Base-by-base conservation (phyloP, 352 stramenopile genomes). In the Pythium diclinum region DNA sequence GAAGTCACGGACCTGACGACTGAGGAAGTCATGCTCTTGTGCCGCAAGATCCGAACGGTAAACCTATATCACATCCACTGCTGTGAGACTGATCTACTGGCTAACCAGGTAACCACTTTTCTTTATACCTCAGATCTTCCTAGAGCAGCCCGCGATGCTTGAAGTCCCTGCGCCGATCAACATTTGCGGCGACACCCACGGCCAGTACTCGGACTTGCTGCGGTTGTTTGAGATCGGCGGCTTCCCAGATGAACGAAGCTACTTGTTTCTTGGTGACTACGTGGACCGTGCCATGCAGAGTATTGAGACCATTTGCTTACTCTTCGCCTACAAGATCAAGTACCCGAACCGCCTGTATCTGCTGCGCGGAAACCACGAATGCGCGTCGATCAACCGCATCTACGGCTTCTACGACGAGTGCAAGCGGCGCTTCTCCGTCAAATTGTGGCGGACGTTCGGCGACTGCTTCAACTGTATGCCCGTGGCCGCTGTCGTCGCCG, bases 391-490 rank as follows among this genome's bases (percentile, higher is more conserved):
- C 67, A 99, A 99, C 78, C 88, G 96, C 46, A 99, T 99, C 72
- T 99, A 99, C 79, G 97, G 78, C 19, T 99, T 99, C 73, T 99
- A 99, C 75, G 96, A 99, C 72, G 97, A 99, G 71, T 99, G 96
- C 89, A 99, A 99, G 69, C 80, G 88, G 13, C 76, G 91, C 40
- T 98, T 97, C 72, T 92, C 79, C 7, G 79, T 97, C 42, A 97
- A 97, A 62, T 73, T 98, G 17, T 98, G 94, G 94, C 78, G 90
- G 32, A 95, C 92, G 6, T 99, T 99, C 73, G 97, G 89, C 23
- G 97, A 99, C 74, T 98, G 93, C 63, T 99, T 99, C 74, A 99
- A 99, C 74, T 99, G 96, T 68, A 96, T 99, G 73, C 97, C 97
- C 0, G 94, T 98, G 13, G 92, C 94, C 0, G 97, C 94, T 34